These are phyloP conservation scores for Catharanthus roseus DNA, from an alignment of 257 asterid genomes.

Conservation along the genomic window DNA sequence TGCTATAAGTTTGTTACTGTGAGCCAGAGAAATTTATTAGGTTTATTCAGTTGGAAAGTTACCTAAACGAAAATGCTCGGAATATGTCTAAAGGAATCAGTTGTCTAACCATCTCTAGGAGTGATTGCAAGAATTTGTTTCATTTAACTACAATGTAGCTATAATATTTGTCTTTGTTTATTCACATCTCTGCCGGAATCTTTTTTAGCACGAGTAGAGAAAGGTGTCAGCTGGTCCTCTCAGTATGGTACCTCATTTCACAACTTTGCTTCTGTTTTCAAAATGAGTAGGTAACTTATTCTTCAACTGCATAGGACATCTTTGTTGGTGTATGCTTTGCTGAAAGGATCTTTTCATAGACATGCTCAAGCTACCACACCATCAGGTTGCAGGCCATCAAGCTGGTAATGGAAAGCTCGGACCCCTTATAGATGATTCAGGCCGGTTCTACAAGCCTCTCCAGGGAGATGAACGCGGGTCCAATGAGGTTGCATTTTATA, in stretches of 20 bases:
- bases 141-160: not conserved
- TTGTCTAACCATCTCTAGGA: not conserved
- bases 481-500: constrained; percentile 61
- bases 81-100: not conserved
- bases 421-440: constrained; percentile 81
- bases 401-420: constrained; percentile 67
- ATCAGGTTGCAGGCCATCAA: constrained; percentile 96
- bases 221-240: not conserved
- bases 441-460: constrained; percentile 89
- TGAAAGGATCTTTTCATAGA: constrained; percentile 7
- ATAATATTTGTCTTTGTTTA: not conserved
- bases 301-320: not conserved
- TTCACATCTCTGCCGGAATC: not conserved
- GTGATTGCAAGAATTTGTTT: not conserved
- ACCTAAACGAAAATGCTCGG: not conserved
- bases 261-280: not conserved
- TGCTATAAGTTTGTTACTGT: not conserved
- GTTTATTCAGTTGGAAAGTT: not conserved
- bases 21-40: not conserved
- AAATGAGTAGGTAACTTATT: not conserved
- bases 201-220: not conserved
- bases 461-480: constrained; percentile 83
- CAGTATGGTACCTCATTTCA: not conserved
- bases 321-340: not conserved
- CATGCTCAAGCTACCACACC: constrained; percentile 75